Evolutionary conservation across 495 filamentous ascomycete species (phyloP).

Genomic region (Trichoderma asperelloides): DNA sequence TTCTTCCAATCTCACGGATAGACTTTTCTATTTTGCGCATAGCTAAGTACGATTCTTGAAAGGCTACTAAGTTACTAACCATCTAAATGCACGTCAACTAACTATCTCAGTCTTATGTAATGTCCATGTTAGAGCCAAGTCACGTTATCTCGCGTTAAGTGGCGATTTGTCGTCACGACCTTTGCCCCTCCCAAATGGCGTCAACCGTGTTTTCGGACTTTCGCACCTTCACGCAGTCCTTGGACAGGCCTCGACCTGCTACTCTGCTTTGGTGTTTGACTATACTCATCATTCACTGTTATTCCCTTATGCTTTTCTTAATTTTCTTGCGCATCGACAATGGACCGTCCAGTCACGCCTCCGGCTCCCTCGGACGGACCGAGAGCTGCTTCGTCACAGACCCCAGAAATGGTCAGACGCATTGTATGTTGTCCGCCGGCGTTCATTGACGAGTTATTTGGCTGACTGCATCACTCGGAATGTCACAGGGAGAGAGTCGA

Average conservation of each 20-base stretch:
- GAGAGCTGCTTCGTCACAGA: constrained; percentile 41
- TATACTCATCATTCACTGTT: not conserved
- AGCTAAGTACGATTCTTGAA: no score
- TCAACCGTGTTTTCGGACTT: not conserved
- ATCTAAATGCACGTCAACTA: no score
- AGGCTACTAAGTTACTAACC: no score
- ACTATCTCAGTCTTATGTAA: no score
- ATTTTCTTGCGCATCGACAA: not conserved
- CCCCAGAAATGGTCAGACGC: constrained; percentile 57
- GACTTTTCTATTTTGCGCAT: no score
- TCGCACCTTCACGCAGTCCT: not conserved
- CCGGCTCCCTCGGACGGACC: constrained; percentile 29
- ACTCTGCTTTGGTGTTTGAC: not conserved
- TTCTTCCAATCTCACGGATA: no score
- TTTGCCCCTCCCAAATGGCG: not conserved
- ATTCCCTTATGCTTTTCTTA: not conserved
- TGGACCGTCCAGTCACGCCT: constrained; percentile 50
- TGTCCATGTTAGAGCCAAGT: no score
- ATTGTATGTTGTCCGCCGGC: constrained; percentile 36
- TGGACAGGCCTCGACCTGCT: not conserved
- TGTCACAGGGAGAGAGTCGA: constrained; percentile 71
- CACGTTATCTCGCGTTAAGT: constrained; percentile 6
- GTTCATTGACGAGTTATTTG: not conserved
- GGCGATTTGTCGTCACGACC: not conserved
- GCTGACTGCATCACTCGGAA: not conserved